Evolutionary conservation across 2,329 filamentous ascomycete genomes (phyloP), one percentile per base, ranked within the genome.

Genomic region (Venturiaceae sp.): DNA sequence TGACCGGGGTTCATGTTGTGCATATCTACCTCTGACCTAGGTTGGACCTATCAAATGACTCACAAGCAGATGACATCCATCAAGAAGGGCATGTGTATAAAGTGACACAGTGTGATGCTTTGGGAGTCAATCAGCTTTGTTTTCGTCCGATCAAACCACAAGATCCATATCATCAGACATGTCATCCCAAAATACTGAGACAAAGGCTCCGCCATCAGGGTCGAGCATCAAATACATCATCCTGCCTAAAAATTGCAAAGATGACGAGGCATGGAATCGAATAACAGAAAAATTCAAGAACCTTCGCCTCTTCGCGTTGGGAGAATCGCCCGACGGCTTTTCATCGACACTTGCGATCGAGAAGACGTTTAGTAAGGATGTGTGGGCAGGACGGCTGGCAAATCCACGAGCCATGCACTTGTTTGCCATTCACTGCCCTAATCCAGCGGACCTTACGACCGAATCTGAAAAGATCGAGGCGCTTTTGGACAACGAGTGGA

Each of bases 341-440:
- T 66, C 64, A 8, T 66, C 67, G 9, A 66, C 64, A 4, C 68
- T 67, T 58, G 66, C 67, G 33, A 53, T 57, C 21, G 67, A 69
- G 47, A 57, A 54, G n/a, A 37, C 60, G 55, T 30, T 47, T 64
- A 8, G 55, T 61, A 19, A 59, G 62, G n/a, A 66, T 60, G 9
- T 57, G 64, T 50, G 60, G 66, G 32, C 61, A 8, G 55, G 33
- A 14, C 53, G 68, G 2, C 59, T 70, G 32, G 59, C 50, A 30
- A 68, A 64, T 47, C 61, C 62, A 4, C 62, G 65, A 33, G 67
- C 68, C 3, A 60, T 60, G 14, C 62, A 64, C 21, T 64, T 68
- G 50, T 58, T 69, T 13, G 66, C 65, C 21, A 39, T 59, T 14
- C 11, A 37, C 2, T 28, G 37, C 13, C 23, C 16, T 23, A 23